Base-by-base conservation (phyloP, 2,329 filamentous ascomycete species). In the Hawksworthiomyces lignivorus region DNA sequence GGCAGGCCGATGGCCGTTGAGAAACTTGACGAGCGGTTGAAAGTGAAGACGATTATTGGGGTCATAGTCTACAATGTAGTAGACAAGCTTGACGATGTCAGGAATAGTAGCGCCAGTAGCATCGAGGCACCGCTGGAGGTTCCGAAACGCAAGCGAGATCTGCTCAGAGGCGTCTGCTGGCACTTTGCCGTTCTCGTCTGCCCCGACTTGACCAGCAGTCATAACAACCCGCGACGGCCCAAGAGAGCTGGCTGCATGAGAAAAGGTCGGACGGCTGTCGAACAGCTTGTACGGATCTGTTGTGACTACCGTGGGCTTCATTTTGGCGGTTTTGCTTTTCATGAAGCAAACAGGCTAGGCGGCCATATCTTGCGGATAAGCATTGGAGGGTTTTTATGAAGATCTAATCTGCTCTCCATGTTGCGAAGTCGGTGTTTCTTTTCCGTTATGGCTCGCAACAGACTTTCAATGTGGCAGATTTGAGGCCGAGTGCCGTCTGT, bases 1-100 rank as follows among this genome's bases (percentile, higher is more conserved):
- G 3, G 46, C 43, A 14, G 46, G 43, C 3, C 37, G 33, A 21
- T 43, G 39, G 17, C 39, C 43, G 17, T 44, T n/a, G 14, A 46
- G 30, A n/a, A 46, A 48, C 5, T 15, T 30, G 7, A 26, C 33
- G 9, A 48, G 36, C 5, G 39, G 34, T 11, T 30, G 33, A n/a
- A 39, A 29, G 19, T 48, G 46, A n/a, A 36, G 12, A 4, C 43
- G 39, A 34, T 43, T 41, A n/a, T 30, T 26, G 12, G 36, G 26
- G 28, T 46, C 43, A 34, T 46, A 48, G 46, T 43, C 39, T 17
- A 48, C 46, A 41, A 48, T 43, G 39, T 48, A 48, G 41, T 48
- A 48, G 17, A 38, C 44, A 12, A 46, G 35, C 41, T 48, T 48
- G 37, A 41, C 31, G n/a, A 48, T 38, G 22, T 48, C 46, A 7